Conservation (phyloP, 352 stramenopile species). For the Salisapilia sapeloensis region DNA sequence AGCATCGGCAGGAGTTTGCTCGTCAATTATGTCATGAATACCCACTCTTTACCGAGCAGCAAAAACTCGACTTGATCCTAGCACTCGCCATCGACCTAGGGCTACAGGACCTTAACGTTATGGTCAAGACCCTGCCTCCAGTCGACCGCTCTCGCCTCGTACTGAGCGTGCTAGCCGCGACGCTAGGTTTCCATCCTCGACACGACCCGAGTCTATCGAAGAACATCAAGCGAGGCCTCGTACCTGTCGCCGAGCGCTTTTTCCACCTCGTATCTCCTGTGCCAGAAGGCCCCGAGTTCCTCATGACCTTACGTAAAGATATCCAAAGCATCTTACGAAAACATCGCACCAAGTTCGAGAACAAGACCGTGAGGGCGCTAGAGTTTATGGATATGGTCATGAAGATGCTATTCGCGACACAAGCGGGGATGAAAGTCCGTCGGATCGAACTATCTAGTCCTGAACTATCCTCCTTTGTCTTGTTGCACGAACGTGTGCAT, state of each 20-base stretch:
- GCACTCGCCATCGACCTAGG: conserved; percentile 64
- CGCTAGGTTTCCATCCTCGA: conserved; percentile 60
- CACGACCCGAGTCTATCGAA: conserved; percentile 75
- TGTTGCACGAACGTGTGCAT: conserved; percentile 70
- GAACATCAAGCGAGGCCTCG: conserved; percentile 69
- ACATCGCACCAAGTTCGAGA: conserved; percentile 20
- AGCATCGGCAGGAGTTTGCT: conserved; percentile 61
- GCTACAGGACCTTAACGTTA: conserved; percentile 57
- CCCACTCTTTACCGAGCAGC: conserved; percentile 49
- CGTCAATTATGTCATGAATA: conserved; percentile 59
- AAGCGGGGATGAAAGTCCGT: conserved; percentile 64
- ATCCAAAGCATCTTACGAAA: conserved; percentile 31
- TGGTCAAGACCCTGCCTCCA: conserved; percentile 68
- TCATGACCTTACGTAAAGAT: conserved; percentile 55
- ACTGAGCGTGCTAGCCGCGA: conserved; percentile 56
- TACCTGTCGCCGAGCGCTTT: conserved; percentile 66
- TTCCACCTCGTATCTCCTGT: conserved; percentile 60
- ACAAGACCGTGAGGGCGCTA: conserved; percentile 34
- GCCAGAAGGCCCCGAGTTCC: conserved; percentile 46
- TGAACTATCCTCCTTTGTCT: conserved; percentile 43
- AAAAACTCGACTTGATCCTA: conserved; percentile 66
- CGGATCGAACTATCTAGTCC: conserved; percentile 58
- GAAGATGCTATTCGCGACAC: conserved; percentile 67
- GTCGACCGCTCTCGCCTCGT: conserved; percentile 64
- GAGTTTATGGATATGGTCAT: conserved; percentile 71